Conservation (phyloP, 768 basidiomycete genomes). For the Leccinum aurantiacum region DNA sequence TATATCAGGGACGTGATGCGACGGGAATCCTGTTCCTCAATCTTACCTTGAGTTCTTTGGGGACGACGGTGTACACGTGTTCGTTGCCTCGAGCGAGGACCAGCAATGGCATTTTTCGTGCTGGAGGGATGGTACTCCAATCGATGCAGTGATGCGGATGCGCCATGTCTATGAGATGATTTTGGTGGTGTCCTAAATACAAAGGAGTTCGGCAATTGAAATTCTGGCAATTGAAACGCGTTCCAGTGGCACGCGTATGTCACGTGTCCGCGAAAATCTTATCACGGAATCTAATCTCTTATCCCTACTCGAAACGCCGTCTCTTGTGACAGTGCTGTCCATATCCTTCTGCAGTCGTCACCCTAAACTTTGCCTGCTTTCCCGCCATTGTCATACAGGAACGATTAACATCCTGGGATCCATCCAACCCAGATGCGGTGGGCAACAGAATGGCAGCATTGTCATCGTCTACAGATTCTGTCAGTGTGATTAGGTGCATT, state of each 20-base stretch:
- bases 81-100: slow-evolving; percentile 18
- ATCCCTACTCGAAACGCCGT: not conserved
- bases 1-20: not conserved
- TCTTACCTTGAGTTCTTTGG: slow-evolving; percentile 18
- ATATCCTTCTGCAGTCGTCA: slow-evolving; percentile 3
- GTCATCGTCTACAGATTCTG: not conserved
- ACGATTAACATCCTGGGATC: not conserved
- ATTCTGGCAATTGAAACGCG: slow-evolving; percentile 4
- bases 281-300: not conserved
- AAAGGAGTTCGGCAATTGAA: not conserved
- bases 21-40: not conserved
- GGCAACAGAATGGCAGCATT: no score
- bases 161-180: slow-evolving; percentile 9
- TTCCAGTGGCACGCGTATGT: slow-evolving; percentile 1
- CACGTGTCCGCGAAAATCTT: slow-evolving; percentile 9
- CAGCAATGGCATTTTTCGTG: slow-evolving; percentile 19
- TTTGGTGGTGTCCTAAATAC: not conserved
- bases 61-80: slow-evolving; percentile 20
- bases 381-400: not conserved
- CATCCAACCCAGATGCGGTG: not conserved
- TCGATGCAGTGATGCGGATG: slow-evolving; percentile 31
- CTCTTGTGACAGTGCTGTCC: not conserved
- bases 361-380: slow-evolving; percentile 1
- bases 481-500: not conserved
- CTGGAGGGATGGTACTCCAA: slow-evolving; percentile 24